These are phyloP conservation scores for Kodamaea neixiangensis DNA, from an alignment of 805 yeast species.

Conservation along the genomic window DNA sequence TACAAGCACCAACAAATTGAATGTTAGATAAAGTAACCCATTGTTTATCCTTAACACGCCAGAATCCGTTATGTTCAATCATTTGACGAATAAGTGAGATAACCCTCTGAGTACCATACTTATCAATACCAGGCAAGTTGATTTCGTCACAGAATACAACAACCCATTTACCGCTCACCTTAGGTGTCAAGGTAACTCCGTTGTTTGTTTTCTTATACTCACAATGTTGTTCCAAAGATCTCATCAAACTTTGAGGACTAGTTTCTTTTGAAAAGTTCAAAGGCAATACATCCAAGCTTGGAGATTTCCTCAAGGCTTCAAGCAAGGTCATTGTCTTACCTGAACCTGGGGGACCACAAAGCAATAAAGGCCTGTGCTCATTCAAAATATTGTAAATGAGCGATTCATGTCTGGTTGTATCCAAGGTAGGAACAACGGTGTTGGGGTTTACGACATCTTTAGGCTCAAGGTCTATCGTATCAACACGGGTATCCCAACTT, in stretches of 20 bases:
- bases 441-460: slow-evolving; percentile 62
- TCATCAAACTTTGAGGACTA: slow-evolving; percentile 57
- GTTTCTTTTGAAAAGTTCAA: slow-evolving; percentile 86
- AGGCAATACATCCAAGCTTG: slow-evolving; percentile 60
- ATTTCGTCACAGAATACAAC: slow-evolving; percentile 92
- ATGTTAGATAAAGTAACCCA: slow-evolving; percentile 70
- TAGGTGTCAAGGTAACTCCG: slow-evolving; percentile 62
- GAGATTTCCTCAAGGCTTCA: slow-evolving; percentile 60
- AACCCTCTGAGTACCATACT: slow-evolving; percentile 71
- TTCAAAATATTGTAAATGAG: slow-evolving; percentile 57
- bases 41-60: slow-evolving; percentile 56
- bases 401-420: slow-evolving; percentile 68
- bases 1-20: slow-evolving; percentile 94
- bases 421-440: slow-evolving; percentile 74
- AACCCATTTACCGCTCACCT: slow-evolving; percentile 62
- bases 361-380: slow-evolving; percentile 59
- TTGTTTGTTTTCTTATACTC: slow-evolving; percentile 51
- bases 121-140: slow-evolving; percentile 74
- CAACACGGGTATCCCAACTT: slow-evolving; percentile 42
- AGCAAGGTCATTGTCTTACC: slow-evolving; percentile 93
- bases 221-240: slow-evolving; percentile 73
- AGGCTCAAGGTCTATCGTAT: slow-evolving; percentile 50
- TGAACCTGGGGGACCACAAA: slow-evolving; percentile 97
- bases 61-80: slow-evolving; percentile 74
- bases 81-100: slow-evolving; percentile 74